Conservation (phyloP, 148 eudicot genomes). For the Hydrangea macrophylla region DNA sequence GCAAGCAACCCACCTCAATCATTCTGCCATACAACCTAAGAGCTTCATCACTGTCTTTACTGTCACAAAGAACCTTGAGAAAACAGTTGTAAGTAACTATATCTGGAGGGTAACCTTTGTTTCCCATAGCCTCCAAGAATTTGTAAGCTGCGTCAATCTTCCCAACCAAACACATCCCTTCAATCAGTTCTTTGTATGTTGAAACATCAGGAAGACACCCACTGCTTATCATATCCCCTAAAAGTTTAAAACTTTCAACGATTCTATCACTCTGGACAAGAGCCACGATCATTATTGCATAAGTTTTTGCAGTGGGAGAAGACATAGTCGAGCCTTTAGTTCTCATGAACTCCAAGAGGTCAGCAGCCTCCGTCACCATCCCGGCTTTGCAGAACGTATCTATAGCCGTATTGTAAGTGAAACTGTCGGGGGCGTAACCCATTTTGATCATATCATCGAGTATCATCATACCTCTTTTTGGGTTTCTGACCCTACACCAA, state of each 20-base stretch:
- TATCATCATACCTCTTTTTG: slow-evolving; percentile 59
- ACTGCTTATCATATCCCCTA: slow-evolving; percentile 67
- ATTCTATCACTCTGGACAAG: slow-evolving; percentile 53
- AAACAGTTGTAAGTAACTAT: slow-evolving; percentile 92
- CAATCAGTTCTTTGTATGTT: slow-evolving; percentile 81
- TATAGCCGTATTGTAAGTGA: slow-evolving; percentile 79
- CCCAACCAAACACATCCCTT: slow-evolving; percentile 79
- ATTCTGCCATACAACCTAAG: slow-evolving; percentile 58
- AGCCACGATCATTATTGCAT: slow-evolving; percentile 69
- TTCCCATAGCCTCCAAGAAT: slow-evolving; percentile 78
- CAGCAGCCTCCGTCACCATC: slow-evolving; percentile 70
- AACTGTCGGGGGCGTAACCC: slow-evolving; percentile 72
- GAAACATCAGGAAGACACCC: slow-evolving; percentile 96
- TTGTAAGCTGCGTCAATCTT: slow-evolving; percentile 67
- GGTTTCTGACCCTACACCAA: slow-evolving; percentile 91
- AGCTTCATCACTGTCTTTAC: slow-evolving; percentile 60
- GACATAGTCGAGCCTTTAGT: slow-evolving; percentile 49
- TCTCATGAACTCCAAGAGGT: slow-evolving; percentile 71
- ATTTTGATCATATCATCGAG: slow-evolving; percentile 65
- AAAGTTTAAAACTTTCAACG: slow-evolving; percentile 58
- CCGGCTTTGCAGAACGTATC: slow-evolving; percentile 79
- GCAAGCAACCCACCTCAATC: slow-evolving; percentile 57
- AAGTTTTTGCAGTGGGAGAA: slow-evolving; percentile 88
- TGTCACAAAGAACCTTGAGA: slow-evolving; percentile 88
- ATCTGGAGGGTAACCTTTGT: slow-evolving; percentile 89